Percentiles rank a stretch among this genome's conserved stretches.
Evolutionary conservation across 768 basidiomycete genomes (phyloP).

Genomic region (Kwoniella newhampshirensis): DNA sequence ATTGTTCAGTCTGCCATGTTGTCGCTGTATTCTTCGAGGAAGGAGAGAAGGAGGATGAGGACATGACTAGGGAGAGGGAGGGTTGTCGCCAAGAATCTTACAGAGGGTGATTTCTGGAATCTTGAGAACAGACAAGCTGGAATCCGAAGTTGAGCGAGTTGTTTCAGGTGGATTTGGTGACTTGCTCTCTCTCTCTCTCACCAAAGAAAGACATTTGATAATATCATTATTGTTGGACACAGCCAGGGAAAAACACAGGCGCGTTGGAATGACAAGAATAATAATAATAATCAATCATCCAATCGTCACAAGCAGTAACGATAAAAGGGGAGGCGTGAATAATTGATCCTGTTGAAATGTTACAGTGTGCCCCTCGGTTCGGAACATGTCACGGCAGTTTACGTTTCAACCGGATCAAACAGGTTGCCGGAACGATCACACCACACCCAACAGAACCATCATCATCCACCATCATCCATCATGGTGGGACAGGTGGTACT

Average conservation of each 20-base stretch:
- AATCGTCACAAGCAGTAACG: not conserved
- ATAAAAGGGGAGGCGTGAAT: slow-evolving; percentile 2
- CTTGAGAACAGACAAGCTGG: not conserved
- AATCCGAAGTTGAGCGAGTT: not conserved
- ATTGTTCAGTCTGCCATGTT: not conserved
- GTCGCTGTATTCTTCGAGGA: not conserved
- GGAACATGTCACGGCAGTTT: not conserved
- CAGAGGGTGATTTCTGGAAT: too few species aligned
- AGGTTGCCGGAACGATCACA: not conserved
- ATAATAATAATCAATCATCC: too few species aligned
- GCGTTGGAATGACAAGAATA: not conserved
- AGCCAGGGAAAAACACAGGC: not conserved
- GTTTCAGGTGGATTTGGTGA: not conserved
- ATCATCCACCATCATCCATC: not conserved
- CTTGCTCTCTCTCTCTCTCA: too few species aligned
- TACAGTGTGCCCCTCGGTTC: too few species aligned
- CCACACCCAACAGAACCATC: not conserved
- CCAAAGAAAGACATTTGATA: too few species aligned
- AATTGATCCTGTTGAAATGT: not conserved
- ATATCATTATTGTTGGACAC: too few species aligned
- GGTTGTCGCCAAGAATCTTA: too few species aligned
- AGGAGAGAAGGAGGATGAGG: not conserved
- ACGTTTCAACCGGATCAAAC: not conserved
- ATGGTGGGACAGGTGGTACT: too few species aligned
- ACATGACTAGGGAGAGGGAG: not conserved